Conservation (phyloP, 1,139 yeast genomes). For the Taiozyma sp. region DNA sequence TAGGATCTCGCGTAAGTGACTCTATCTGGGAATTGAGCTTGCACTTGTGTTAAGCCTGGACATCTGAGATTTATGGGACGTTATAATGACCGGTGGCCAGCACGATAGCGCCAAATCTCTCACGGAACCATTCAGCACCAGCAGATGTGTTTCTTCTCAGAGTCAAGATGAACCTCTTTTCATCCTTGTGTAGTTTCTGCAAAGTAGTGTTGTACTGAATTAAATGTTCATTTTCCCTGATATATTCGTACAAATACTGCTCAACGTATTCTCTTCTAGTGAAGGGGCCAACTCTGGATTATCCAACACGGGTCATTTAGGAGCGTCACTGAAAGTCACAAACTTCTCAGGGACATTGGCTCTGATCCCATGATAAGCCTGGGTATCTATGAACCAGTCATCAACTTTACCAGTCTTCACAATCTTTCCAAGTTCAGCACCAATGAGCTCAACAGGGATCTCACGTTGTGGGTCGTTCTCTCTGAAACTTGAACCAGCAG, state of each 20-base stretch:
- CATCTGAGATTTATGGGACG: conserved; percentile 43
- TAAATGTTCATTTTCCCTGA: conserved; percentile 6
- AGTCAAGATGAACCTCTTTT: conserved; percentile 30
- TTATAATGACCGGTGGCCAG: conserved; percentile 54
- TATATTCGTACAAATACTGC: conserved; percentile 35
- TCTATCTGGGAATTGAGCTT: conserved; percentile 29
- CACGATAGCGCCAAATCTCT: conserved; percentile 45
- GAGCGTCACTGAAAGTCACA: conserved; percentile 35
- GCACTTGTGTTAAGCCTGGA: conserved; percentile 36
- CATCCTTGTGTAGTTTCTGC: conserved; percentile 29
- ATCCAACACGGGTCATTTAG: conserved; percentile 7
- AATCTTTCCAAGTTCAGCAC: conserved; percentile 15
- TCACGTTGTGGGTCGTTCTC: conserved; percentile 12
- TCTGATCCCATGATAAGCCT: conserved; percentile 37
- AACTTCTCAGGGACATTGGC: conserved; percentile 43
- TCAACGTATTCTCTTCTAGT: conserved; percentile 5
- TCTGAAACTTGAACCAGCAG: conserved; percentile 15
- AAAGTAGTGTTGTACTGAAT: conserved; percentile 32
- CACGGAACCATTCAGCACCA: conserved; percentile 35
- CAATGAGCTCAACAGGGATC: conserved; percentile 9
- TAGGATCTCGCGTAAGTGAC: conserved; percentile 39
- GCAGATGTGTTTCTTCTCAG: conserved; percentile 24
- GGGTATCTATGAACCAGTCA: conserved; percentile 15
- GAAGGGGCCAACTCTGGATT: conserved; percentile 6
- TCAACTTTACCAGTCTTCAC: conserved; percentile 5